Conservation (phyloP, 345 rosid species). For the Hibiscus trionum region DNA sequence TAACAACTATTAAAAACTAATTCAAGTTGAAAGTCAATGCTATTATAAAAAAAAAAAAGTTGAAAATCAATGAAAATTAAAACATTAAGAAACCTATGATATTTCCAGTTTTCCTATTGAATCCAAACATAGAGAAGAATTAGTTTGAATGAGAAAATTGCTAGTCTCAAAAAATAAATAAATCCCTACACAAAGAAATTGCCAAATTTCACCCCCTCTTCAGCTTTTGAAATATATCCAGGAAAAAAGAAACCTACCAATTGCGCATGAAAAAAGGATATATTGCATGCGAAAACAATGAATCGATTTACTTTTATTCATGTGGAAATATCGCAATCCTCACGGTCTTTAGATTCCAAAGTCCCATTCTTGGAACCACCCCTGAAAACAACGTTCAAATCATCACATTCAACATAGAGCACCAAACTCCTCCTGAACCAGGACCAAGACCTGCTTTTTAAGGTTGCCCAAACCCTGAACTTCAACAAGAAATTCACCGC, state of each 20-base stretch:
- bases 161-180: not conserved
- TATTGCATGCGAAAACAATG: no score
- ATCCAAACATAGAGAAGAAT: not conserved
- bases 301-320: not conserved
- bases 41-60: no score
- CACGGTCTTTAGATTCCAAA: not conserved
- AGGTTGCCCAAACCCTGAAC: slow-evolving; percentile 21
- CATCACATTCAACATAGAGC: slow-evolving; percentile 27
- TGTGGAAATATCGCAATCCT: slow-evolving; percentile 14
- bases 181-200: not conserved
- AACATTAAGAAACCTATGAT: not conserved
- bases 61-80: no score
- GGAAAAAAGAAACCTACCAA: no score
- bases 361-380: slow-evolving; percentile 1
- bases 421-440: slow-evolving; percentile 11
- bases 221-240: no score
- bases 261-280: no score
- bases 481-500: slow-evolving; percentile 19
- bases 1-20: not conserved
- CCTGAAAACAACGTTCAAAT: slow-evolving; percentile 25
- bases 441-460: slow-evolving; percentile 22
- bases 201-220: no score
- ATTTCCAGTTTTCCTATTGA: not conserved
- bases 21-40: no score
- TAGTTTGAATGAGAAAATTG: not conserved